A percentile compares a stretch with the other conserved stretches of the same genome.
phyloP scores from a whole-genome alignment of 768 basidiomycete species.

The Mycena venus region DNA sequence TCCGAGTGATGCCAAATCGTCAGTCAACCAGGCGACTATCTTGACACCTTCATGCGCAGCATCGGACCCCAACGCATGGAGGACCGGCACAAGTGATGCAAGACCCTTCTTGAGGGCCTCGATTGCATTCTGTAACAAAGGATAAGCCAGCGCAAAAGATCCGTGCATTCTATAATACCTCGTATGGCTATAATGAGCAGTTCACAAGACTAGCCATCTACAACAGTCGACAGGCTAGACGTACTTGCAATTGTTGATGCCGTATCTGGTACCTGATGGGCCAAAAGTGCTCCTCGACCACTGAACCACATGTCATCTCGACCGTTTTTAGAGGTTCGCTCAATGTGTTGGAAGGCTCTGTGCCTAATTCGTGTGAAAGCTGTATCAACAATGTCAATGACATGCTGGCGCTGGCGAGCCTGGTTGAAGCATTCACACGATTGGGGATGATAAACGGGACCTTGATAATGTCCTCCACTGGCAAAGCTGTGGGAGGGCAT shows the following conservation, averaged over 20 bases:
- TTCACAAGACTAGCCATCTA: neutral
- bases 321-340: neutral
- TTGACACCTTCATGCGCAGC: neutral
- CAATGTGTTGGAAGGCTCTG: neutral
- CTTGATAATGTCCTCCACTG: neutral
- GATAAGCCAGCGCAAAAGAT: neutral
- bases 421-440: neutral
- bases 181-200: neutral
- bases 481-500: slow-evolving; percentile 1
- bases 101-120: neutral
- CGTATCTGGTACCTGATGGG: slow-evolving; percentile 1
- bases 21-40: neutral
- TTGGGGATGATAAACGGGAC: neutral
- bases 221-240: neutral
- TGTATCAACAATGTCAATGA: neutral
- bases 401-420: neutral
- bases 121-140: neutral
- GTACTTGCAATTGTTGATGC: neutral
- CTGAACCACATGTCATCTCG: neutral
- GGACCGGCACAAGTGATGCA: no score
- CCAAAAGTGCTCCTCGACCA: slow-evolving; percentile 1
- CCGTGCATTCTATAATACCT: neutral
- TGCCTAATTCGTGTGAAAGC: neutral
- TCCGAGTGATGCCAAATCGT: neutral
- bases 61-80: no score